Evolutionary conservation across 2,329 filamentous ascomycete species (phyloP), one percentile per base, ranked within the genome.

Genomic region (Zarea fungicola): DNA sequence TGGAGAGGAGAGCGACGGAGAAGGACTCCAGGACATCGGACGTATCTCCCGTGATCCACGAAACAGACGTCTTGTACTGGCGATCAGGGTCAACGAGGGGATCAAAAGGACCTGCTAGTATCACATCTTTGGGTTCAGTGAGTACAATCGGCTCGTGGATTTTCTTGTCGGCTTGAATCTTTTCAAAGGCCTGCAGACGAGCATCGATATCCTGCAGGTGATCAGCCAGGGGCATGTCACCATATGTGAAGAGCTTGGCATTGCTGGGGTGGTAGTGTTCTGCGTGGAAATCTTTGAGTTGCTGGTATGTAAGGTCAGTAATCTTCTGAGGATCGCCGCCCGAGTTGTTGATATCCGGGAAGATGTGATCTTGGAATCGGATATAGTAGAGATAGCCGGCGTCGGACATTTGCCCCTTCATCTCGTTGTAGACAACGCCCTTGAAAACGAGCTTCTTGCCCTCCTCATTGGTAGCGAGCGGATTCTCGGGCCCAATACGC

Each of bases 391-490:
- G 74, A 61, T 99, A 99, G 56, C 89, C 89, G 6, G 92, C 90
- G 65, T 99, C 93, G 2, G 93, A 97, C 84, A 97, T 95, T 63
- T 96, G 91, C 0, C 93, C 93, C 71, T 99, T 99, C 93, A 99
- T 99, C 72, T 99, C 93, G 61, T 99, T 99, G 72, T 97, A 97
- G 1, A 97, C 92, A 1, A 97, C 93, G 22, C 92, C 92, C 71
- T 97, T 97, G 76, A 97, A 97, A 1, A 96, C 88, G 34, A 95
- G 71, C 54, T 81, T 82, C 64, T 83, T 81, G 62, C 83, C 79
- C 49, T 83, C 76, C 60, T 64, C 73, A 9, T 65, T 63, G 53
- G 66, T 75, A 1, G 84, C 78, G 43, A 80, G 73, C 1, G 85
- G 89, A 63, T 97, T 93, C 68, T 96, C 90, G 0, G 93, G 93